A percentile compares a stretch with the other conserved stretches of the same genome.
Conservation (phyloP, 495 filamentous ascomycete species). For the Hyaloscypha variabilis region DNA sequence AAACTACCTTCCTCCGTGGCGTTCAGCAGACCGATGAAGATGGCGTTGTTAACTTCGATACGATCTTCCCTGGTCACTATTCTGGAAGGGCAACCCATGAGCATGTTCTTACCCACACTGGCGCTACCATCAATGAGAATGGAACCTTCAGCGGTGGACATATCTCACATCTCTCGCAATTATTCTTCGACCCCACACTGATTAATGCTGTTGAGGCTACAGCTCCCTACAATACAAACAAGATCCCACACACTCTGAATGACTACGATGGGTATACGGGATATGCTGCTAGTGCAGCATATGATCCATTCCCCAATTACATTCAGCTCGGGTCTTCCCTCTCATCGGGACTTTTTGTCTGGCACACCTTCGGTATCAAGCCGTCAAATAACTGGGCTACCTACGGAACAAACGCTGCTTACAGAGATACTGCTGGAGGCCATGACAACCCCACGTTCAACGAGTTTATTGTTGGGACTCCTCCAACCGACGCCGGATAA, state of each 20-base stretch:
- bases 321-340: slow-evolving; percentile 52
- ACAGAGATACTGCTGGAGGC: slow-evolving; percentile 10
- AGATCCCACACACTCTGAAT: slow-evolving; percentile 49
- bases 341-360: slow-evolving; percentile 55
- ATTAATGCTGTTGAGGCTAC: slow-evolving; percentile 46
- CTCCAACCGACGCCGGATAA: slow-evolving; percentile 4
- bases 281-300: slow-evolving; percentile 48
- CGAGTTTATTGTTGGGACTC: slow-evolving; percentile 11
- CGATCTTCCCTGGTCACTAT: slow-evolving; percentile 63
- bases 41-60: slow-evolving; percentile 55
- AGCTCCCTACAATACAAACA: slow-evolving; percentile 58
- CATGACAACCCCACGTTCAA: slow-evolving; percentile 23
- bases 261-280: slow-evolving; percentile 51
- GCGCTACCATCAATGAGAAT: slow-evolving; percentile 46
- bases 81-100: slow-evolving; percentile 56
- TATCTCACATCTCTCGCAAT: slow-evolving; percentile 58
- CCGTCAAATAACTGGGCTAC: slow-evolving; percentile 46
- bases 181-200: slow-evolving; percentile 63
- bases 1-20: slow-evolving; percentile 52
- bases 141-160: slow-evolving; percentile 49
- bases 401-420: slow-evolving; percentile 34
- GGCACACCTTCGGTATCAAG: slow-evolving; percentile 59
- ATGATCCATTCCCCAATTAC: slow-evolving; percentile 62
- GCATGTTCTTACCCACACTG: slow-evolving; percentile 51
- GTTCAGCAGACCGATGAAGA: slow-evolving; percentile 52